Evolutionary conservation across 2,329 filamentous ascomycete genomes (phyloP), one percentile per base, ranked within the genome.

Genomic region (Aspergillus thermomutatus): DNA sequence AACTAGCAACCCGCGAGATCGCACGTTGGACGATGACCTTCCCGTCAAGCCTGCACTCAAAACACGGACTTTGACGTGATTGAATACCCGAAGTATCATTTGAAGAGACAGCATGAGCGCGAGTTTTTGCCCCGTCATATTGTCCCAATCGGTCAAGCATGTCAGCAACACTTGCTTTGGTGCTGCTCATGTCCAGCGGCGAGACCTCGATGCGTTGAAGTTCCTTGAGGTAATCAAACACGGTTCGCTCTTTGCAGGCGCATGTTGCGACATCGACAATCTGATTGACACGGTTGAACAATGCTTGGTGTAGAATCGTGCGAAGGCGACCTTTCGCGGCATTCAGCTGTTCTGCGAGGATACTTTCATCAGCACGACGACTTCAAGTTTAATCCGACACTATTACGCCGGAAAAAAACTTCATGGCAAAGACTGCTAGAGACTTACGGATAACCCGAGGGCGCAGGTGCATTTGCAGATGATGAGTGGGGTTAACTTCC

Each of bases 281-380:
- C 1, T 3, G 1, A 1, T n/a, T 25, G 1, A 55, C 5, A 6
- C 17, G 1, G 1, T 28, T 27, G 19, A 53, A 56, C 1, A 59
- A 46, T 6, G 19, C 49, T 7, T 25, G 37, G n/a, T 56, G 50
- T 1, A 56, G 53, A 9, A 56, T 43, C 25, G 25, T 53, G 2
- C 57, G 37, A n/a, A 56, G 50, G 3, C 54, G 57, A 3, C 50
- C 57, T 10, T 51, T 50, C 6, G 46, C 53, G 0, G 52, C 48
- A 8, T 59, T 59, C 14, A 59, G 10, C 19, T 59, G 56, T 19
- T 59, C 45, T 40, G 31, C 9, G 8, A 8, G 6, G 11, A n/a
- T 19, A 34, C 31, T 34, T 34, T 34, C 4, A 34, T 34, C 11
- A 34, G 31, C 11, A 17, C 4, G 11, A 17, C 1, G 11, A 34